Percentiles rank a stretch among this genome's conserved stretches.
These are phyloP conservation scores for Eustoma russellianum DNA, from an alignment of 257 asterid genomes.

Conservation along the genomic window DNA sequence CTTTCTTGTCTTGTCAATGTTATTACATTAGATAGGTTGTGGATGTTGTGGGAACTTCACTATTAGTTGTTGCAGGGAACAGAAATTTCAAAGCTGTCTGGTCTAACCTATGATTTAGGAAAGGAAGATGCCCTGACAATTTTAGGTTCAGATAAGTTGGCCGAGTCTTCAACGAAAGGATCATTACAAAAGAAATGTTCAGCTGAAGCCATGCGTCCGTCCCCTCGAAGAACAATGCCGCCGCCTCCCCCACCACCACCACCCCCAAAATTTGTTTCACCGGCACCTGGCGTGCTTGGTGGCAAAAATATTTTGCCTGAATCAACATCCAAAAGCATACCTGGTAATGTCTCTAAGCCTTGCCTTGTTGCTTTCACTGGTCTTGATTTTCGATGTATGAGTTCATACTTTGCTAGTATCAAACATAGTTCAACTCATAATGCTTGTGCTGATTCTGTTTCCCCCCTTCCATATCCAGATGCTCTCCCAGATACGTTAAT, in stretches of 20 bases:
- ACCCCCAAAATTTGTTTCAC: constrained; percentile 40
- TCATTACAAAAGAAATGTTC: too few species aligned
- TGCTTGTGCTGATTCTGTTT: too few species aligned
- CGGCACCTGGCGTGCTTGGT: constrained; percentile 18
- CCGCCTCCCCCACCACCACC: constrained; percentile 30
- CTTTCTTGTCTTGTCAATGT: constrained; percentile 10
- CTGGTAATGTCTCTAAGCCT: constrained; percentile 37
- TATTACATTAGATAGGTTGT: constrained; percentile 8
- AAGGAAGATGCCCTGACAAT: constrained; percentile 27
- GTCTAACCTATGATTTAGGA: constrained; percentile 63
- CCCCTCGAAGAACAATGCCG: constrained; percentile 30
- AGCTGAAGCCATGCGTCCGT: constrained; percentile 19
- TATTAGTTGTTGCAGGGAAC: constrained; percentile 66
- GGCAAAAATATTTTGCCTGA: constrained; percentile 17
- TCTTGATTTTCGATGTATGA: neutral
- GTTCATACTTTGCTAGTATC: too few species aligned
- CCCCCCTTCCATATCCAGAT: neutral
- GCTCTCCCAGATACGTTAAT: constrained; percentile 54
- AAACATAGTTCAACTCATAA: too few species aligned
- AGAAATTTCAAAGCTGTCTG: constrained; percentile 53
- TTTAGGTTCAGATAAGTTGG: constrained; percentile 29
- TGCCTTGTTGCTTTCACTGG: too few species aligned
- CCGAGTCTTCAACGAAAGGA: constrained; percentile 18
- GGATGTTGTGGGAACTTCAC: constrained; percentile 37
- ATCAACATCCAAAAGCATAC: constrained; percentile 40